A percentile compares a stretch with the other conserved stretches of the same genome.
These are phyloP conservation scores for Zoysia pacifica DNA, from an alignment of 176 grass and related monocot species.

Conservation along the genomic window DNA sequence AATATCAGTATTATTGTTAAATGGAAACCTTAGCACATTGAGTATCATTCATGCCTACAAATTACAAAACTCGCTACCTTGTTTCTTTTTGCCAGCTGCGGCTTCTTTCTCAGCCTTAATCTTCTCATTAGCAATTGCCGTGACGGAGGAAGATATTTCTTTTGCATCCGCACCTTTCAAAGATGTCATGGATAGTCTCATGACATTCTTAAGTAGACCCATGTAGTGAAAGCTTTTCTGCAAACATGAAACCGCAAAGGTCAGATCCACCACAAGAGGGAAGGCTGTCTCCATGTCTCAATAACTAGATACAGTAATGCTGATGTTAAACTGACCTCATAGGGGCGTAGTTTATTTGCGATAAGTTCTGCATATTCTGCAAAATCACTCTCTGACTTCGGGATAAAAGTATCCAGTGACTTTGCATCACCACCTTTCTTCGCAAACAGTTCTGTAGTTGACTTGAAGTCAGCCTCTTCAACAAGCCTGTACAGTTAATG, in stretches of 20 bases:
- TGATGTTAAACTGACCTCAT: constrained; percentile 56
- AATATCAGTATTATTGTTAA: neutral
- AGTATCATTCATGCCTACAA: neutral
- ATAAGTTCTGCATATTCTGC: constrained; percentile 78
- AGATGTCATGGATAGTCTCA: constrained; percentile 58
- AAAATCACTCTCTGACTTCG: constrained; percentile 81
- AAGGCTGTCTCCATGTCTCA: neutral
- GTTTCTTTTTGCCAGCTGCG: constrained; percentile 72
- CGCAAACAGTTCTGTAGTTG: constrained; percentile 75
- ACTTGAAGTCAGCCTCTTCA: constrained; percentile 90
- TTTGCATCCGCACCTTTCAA: constrained; percentile 85
- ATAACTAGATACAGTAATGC: neutral
- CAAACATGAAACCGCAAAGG: neutral
- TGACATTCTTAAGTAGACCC: constrained; percentile 72
- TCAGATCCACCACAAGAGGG: constrained; percentile 6
- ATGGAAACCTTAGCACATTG: neutral
- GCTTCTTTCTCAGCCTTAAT: constrained; percentile 73
- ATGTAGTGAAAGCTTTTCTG: constrained; percentile 96
- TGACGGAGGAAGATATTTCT: constrained; percentile 74
- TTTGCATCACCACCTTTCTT: constrained; percentile 65
- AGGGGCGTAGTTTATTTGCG: constrained; percentile 64
- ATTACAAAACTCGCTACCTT: constrained; percentile 44
- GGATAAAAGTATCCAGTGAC: constrained; percentile 77
- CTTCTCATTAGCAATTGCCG: constrained; percentile 89
- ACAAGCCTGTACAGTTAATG: constrained; percentile 49